Evolutionary conservation across 805 yeast genomes (phyloP).

Genomic region (Lipomyces mesembrius): DNA sequence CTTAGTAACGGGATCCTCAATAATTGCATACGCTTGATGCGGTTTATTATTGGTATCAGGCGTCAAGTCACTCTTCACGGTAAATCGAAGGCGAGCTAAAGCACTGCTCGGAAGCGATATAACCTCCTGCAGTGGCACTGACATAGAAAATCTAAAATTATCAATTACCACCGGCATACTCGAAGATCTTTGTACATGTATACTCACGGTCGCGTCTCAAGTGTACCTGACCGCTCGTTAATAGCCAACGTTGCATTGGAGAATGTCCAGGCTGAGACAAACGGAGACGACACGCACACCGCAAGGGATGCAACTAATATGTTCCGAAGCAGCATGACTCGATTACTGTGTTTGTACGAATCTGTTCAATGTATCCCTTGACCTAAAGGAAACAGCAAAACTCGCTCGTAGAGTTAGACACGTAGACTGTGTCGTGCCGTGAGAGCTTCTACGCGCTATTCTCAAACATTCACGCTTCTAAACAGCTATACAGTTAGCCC

Average conservation of each 20-base stretch:
- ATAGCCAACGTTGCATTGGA: constrained; percentile 33
- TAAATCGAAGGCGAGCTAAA: constrained; percentile 23
- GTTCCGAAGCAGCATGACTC: constrained; percentile 9
- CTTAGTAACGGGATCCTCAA: constrained; percentile 39
- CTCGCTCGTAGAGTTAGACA: neutral
- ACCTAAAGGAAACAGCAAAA: no score
- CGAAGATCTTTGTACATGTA: neutral
- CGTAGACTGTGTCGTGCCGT: neutral
- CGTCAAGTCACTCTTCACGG: constrained; percentile 13
- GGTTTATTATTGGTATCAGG: constrained; percentile 23
- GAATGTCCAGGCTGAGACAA: constrained; percentile 33
- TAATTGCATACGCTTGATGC: constrained; percentile 42
- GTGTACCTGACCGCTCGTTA: constrained; percentile 34
- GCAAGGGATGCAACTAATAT: constrained; percentile 6
- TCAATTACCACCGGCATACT: neutral
- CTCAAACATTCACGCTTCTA: neutral
- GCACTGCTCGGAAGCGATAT: constrained; percentile 22
- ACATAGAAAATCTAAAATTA: constrained; percentile 16
- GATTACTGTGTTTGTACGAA: neutral
- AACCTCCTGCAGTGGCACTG: constrained; percentile 6
- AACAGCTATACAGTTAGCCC: neutral
- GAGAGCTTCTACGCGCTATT: neutral
- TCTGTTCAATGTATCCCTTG: neutral
- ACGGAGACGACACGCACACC: constrained; percentile 8
- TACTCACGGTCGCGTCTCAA: constrained; percentile 25